A percentile compares a stretch with the other conserved stretches of the same genome.
These are phyloP conservation scores for Aegilops speltoides DNA, from an alignment of 176 grass and related monocot species.

Conservation along the genomic window DNA sequence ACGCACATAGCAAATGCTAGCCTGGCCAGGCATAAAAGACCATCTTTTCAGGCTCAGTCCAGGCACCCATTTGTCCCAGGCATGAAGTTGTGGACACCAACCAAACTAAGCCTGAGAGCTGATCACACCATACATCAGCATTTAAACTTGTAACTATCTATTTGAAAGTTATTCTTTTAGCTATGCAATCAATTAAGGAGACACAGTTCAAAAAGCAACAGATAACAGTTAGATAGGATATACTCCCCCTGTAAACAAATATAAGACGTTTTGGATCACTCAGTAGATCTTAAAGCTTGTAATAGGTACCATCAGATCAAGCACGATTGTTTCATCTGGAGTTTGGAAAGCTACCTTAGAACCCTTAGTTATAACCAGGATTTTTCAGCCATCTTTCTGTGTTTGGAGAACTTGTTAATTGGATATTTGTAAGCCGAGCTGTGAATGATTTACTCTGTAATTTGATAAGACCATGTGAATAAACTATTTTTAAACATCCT, in stretches of 20 bases:
- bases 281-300: background rate
- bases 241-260: no score
- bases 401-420: background rate
- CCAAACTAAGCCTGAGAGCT: background rate
- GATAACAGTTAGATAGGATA: background rate
- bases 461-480: conserved; percentile 1
- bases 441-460: background rate
- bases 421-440: background rate
- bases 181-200: background rate
- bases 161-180: background rate
- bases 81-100: no score
- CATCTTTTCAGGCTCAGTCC: no score
- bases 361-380: background rate
- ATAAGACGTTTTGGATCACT: no score
- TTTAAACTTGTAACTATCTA: background rate
- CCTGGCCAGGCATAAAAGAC: no score
- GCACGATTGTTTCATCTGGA: background rate
- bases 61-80: no score
- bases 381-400: background rate
- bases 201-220: background rate
- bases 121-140: background rate
- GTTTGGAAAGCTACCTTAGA: background rate
- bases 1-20: no score
- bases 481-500: background rate
- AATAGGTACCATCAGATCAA: background rate